phyloP scores from a whole-genome alignment of 768 basidiomycete genomes.

The Multifurca ochricompacta region DNA sequence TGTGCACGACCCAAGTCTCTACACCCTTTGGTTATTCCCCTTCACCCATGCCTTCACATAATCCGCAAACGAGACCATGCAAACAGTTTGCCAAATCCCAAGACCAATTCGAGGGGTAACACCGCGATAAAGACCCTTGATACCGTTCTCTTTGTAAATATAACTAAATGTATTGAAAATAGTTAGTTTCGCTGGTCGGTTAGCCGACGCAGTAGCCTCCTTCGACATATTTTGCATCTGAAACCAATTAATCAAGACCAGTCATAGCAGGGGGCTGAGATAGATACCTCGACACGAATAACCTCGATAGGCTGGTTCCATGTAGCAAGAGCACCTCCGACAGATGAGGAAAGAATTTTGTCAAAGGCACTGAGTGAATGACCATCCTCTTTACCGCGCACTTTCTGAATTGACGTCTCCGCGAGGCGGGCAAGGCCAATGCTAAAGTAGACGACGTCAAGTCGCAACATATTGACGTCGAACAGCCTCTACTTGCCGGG shows the following conservation, averaged over 20 bases:
- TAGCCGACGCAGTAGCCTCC: slow-evolving; percentile 46
- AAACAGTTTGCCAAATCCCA: slow-evolving; percentile 95
- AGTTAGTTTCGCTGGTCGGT: slow-evolving; percentile 87
- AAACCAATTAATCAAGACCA: background rate
- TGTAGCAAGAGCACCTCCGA: slow-evolving; percentile 92
- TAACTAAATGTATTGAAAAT: slow-evolving; percentile 87
- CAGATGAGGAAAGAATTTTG: slow-evolving; percentile 80
- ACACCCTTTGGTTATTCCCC: slow-evolving; percentile 8
- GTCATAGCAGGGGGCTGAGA: background rate
- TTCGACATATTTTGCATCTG: slow-evolving; percentile 99
- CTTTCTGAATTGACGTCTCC: slow-evolving; percentile 67
- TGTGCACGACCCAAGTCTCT: background rate
- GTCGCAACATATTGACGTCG: background rate
- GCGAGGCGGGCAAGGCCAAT: slow-evolving; percentile 97
- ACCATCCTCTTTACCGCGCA: slow-evolving; percentile 69
- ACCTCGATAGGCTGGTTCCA: slow-evolving; percentile 99
- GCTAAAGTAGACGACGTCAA: slow-evolving; percentile 34
- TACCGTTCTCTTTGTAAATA: slow-evolving; percentile 93
- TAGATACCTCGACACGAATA: slow-evolving; percentile 83
- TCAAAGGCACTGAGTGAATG: slow-evolving; percentile 71
- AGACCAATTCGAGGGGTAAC: slow-evolving; percentile 95
- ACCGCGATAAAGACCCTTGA: slow-evolving; percentile 95
- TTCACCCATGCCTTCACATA: slow-evolving; percentile 88
- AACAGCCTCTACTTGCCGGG: slow-evolving; percentile 46
- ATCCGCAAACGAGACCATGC: slow-evolving; percentile 98